Evolutionary conservation across 2,329 filamentous ascomycete species (phyloP), one percentile per base, ranked within the genome.

Genomic region (Fusarium xylarioides): DNA sequence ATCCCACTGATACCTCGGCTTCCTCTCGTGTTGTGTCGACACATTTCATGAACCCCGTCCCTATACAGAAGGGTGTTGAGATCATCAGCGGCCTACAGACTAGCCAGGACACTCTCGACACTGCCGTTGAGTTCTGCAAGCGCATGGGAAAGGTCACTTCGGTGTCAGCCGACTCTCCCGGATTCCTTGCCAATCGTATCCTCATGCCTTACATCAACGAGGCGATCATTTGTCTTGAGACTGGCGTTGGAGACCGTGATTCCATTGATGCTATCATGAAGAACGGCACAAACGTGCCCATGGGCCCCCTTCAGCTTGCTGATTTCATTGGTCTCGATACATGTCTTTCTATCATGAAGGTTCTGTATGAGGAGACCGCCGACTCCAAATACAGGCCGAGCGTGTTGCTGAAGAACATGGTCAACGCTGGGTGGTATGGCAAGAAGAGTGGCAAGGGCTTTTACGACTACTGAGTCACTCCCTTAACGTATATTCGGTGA

Each of bases 131-230:
- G 11, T 95, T 99, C 80, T 95, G 95, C 83, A 90, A 92, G 84
- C 90, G 90, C 68, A 97, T 99, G 93, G 95, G 95, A 78, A 99
- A 99, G 85, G 88, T 98, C 58, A 86, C 95, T 1, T 97, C 95
- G 7, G 89, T 93, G 35, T 97, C 94, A 19, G 93, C 93, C 21
- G 96, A 99, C 82, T 91, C 93, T 0, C 96, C 96, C 0, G 96
- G 96, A 3, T 99, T 99, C 86, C 86, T 99, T 30, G 96, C 96
- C 37, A 99, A 99, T 82, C 89, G 96, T 15, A 99, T 99, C 70
- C 85, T 99, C 67, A 99, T 99, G 96, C 96, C 96, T 0, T 99
- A 99, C 81, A 98, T 99, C 86, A 99, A 99, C 81, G 96, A 99
- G 85, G 96, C 97, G 14, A 88, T 99, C 76, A 95, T 97, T 73